A percentile compares a stretch with the other conserved stretches of the same genome.
Conservation (phyloP, 2,329 filamentous ascomycete genomes). For the Beauveria caledonica region DNA sequence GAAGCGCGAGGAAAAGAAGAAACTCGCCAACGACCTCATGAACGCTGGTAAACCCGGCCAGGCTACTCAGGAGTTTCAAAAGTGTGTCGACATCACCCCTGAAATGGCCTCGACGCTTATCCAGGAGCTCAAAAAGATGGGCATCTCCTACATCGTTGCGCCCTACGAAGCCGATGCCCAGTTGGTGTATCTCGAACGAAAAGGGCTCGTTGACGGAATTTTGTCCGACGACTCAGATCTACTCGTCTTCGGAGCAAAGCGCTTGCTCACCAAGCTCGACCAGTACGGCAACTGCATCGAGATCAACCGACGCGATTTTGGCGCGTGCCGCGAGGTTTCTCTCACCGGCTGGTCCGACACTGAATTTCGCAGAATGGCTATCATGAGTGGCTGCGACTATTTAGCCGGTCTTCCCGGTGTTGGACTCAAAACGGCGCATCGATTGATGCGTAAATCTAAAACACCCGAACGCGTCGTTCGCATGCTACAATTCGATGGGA, state of each 20-base stretch:
- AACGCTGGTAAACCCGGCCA: constrained; percentile 72
- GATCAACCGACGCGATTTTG: constrained; percentile 83
- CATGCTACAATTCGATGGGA: constrained; percentile 82
- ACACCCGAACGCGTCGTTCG: constrained; percentile 73
- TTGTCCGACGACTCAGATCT: constrained; percentile 95
- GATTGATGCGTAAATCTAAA: constrained; percentile 83
- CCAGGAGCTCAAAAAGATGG: constrained; percentile 75
- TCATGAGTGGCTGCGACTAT: constrained; percentile 94
- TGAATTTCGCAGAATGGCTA: constrained; percentile 92
- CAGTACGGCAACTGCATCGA: constrained; percentile 90
- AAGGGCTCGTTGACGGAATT: constrained; percentile 78
- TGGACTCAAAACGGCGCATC: constrained; percentile 88
- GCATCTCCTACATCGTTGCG: constrained; percentile 82
- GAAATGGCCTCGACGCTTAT: constrained; percentile 91
- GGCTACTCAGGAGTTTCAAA: constrained; percentile 82
- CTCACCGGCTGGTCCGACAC: constrained; percentile 85
- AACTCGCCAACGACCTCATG: constrained; percentile 67
- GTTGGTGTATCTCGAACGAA: constrained; percentile 82
- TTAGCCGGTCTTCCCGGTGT: constrained; percentile 76
- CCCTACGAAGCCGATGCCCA: constrained; percentile 98
- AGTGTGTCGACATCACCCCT: constrained; percentile 90
- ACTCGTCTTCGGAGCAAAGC: constrained; percentile 86
- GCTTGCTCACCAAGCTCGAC: constrained; percentile 86
- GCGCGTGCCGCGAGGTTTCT: constrained; percentile 78
- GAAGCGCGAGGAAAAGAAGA: constrained; percentile 68